Base-by-base conservation (phyloP, 169 alveolate species). In the Theileria annulata region DNA sequence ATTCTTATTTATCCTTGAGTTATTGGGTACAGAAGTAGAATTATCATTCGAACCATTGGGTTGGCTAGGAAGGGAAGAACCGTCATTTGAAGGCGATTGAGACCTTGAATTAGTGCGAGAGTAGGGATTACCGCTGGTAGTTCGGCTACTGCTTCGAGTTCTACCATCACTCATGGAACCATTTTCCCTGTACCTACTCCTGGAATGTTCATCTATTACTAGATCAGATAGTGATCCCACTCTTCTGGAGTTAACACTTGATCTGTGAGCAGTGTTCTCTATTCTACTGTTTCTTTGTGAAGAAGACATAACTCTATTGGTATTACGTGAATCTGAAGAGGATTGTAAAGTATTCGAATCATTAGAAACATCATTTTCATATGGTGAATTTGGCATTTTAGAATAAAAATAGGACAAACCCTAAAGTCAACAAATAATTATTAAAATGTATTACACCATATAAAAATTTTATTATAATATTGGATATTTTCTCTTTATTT, bases 61-160 rank as follows among this genome's bases (percentile, higher is more conserved):
- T 42, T 42, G 51, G 0, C 19, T 42, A 8, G 51, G 51, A 3
- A 17, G 51, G 15, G 75, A 31, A 17, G 47, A 28, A 35, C 75
- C 19, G 33, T 67, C 59, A 35, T 35, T 23, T 30, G 79, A 72
- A 17, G 70, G 67, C 0, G 79, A 72, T 30, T 0, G 25, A 0
- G 79, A 72, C 12, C 31, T 10, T 15, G 69, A 72, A n/a, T 67
- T 56, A 15, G 78, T 59, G 13, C 13, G 6, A 30, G 79, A 58
- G 6, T 37, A 28, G 3, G 79, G 56, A 51, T 72, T 72, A n/a
- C 79, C 79, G 35, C 79, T 72, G 25, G 79, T 72, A 6, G 79
- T 72, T 23, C 79, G 3, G 51, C 79, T 72, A 72, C 79, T 72
- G 42, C 79, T 72, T 42, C 79, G 31, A 19, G 79, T 72, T 51